Evolutionary conservation across 2,329 filamentous ascomycete genomes (phyloP).

Genomic region (Rutstroemia sp.): DNA sequence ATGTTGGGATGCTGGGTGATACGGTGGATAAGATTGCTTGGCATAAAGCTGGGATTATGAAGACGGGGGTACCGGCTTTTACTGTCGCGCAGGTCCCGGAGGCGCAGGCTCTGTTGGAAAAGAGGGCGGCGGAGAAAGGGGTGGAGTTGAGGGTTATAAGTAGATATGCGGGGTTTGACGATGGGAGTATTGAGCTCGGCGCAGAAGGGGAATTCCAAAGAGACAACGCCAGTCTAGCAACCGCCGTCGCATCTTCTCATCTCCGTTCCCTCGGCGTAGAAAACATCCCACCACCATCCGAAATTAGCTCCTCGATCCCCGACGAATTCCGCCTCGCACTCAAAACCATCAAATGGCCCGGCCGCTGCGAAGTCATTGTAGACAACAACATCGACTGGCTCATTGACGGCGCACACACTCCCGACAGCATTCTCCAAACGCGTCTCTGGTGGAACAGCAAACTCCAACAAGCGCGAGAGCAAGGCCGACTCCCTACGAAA

Average conservation of each 20-base stretch:
- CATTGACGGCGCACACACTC: constrained; percentile 90
- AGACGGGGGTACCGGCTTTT: constrained; percentile 54
- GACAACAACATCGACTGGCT: constrained; percentile 65
- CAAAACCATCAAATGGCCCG: constrained; percentile 67
- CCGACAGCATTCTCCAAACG: constrained; percentile 77
- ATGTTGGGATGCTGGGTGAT: constrained; percentile 70
- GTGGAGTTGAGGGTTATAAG: constrained; percentile 19
- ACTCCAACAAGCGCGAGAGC: constrained; percentile 6
- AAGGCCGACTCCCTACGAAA: constrained; percentile 15
- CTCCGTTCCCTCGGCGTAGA: constrained; percentile 34
- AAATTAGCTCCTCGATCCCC: constrained; percentile 37
- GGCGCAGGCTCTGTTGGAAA: constrained; percentile 52
- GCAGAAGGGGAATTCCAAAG: constrained; percentile 50
- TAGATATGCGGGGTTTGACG: constrained; percentile 33
- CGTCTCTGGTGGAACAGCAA: constrained; percentile 69
- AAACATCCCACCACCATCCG: neutral
- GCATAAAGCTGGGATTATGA: constrained; percentile 89
- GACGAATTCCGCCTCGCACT: constrained; percentile 62
- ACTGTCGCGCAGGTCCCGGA: constrained; percentile 49
- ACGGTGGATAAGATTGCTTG: constrained; percentile 79
- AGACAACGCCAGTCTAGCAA: constrained; percentile 51
- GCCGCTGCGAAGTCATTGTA: constrained; percentile 60
- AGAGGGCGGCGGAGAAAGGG: constrained; percentile 42
- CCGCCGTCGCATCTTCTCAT: constrained; percentile 45
- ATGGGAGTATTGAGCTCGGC: constrained; percentile 36